Conservation (phyloP, 2,329 filamentous ascomycete genomes). For the Claviceps fusiformis region DNA sequence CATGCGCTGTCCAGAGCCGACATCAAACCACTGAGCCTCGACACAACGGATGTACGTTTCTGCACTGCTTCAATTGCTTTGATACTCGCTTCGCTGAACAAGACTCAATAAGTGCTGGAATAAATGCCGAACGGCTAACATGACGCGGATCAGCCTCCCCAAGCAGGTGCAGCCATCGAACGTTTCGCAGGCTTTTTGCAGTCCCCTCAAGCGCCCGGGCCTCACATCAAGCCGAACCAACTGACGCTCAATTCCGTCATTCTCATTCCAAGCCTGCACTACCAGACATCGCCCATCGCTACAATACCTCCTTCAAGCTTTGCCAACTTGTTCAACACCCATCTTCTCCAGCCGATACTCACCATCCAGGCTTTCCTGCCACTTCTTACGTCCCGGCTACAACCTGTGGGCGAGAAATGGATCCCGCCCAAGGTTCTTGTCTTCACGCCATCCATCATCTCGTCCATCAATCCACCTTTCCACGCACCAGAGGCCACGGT, state of each 20-base stretch:
- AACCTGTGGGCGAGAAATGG: conserved; percentile 35
- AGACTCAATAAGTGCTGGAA: not conserved
- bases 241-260: conserved; percentile 68
- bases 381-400: conserved; percentile 51
- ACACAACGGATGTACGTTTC: conserved; percentile 61
- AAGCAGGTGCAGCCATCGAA: conserved; percentile 54
- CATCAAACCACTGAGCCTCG: conserved; percentile 67
- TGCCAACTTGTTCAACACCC: conserved; percentile 83
- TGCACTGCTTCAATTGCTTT: not conserved
- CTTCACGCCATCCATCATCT: conserved; percentile 67
- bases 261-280: conserved; percentile 68
- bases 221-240: conserved; percentile 61
- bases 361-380: conserved; percentile 84
- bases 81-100: not conserved
- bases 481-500: conserved; percentile 77
- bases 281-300: conserved; percentile 71
- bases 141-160: conserved; percentile 40
- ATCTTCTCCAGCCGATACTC: conserved; percentile 78
- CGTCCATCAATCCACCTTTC: conserved; percentile 66
- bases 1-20: conserved; percentile 66
- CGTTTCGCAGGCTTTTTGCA: conserved; percentile 60
- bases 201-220: conserved; percentile 60
- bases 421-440: conserved; percentile 56
- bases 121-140: not conserved
- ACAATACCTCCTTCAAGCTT: conserved; percentile 74